Evolutionary conservation across 176 grass and related monocot species (phyloP), one percentile per base, ranked within the genome.

Genomic region (Urochloa ruziziensis): DNA sequence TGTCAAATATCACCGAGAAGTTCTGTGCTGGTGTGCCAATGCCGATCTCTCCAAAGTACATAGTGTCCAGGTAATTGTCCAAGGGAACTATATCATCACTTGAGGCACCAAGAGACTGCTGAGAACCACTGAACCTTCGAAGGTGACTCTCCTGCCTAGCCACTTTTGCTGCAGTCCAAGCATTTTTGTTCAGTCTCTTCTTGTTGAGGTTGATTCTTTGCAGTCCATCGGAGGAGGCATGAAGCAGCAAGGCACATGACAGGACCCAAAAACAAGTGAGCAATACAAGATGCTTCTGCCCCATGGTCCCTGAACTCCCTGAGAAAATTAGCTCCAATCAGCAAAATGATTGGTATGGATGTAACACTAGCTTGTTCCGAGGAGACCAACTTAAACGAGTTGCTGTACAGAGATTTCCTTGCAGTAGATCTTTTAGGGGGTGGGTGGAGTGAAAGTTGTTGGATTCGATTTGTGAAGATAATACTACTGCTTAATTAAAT

Each of bases 1-100:
- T 95, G 63, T 95, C 93, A 4, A 95, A 95, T 57, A 95, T 95
- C 21, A 95, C 93, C 0, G 90, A 86, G 75, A 95, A 95, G 44
- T 95, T 95, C 56, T 95, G 90, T 5, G 85, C 23, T 19, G 93
- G 93, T 3, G 93, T 90, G 78, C 90, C 93, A 8, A 95, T 80
- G 15, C 93, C 88, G 0, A 95, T 84, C 66, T 88, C 88, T 77
- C 90, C 93, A 79, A 37, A 98, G 90, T 98, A 98, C 32, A 93
- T 89, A 5, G 96, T 94, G 59, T 95, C 93, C 35, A 98, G 82
- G 77, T 90, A 95, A 51, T 95, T 92, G 62, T 92, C 91, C 75
- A 95, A 82, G 36, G 93, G 88, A 75, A 95, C 82, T 86, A 71
- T 86, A 63, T 95, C 93, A 58, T 84, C 81, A 7, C 52, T 63